Evolutionary conservation across 2,329 filamentous ascomycete genomes (phyloP).

Genomic region (Colletotrichum lentis): DNA sequence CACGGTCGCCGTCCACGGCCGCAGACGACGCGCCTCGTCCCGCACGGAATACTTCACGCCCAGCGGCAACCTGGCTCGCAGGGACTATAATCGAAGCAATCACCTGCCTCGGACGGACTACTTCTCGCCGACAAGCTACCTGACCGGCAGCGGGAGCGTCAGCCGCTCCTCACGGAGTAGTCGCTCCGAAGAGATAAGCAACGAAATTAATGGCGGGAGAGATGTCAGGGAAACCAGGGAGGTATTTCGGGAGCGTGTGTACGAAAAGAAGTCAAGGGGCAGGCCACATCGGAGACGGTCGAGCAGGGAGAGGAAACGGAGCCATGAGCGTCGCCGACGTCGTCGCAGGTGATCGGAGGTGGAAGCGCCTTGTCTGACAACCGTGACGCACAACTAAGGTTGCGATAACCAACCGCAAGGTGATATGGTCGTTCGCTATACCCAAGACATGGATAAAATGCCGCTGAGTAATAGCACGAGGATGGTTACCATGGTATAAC

Average conservation of each 20-base stretch:
- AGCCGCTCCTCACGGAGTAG: constrained; percentile 7
- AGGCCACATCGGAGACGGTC: constrained; percentile 3
- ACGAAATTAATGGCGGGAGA: background rate
- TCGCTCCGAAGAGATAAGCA: constrained; percentile 13
- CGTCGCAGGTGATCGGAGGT: background rate
- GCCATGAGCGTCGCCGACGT: constrained; percentile 9
- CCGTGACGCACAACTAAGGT: no score
- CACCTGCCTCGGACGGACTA: background rate
- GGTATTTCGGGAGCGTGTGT: constrained; percentile 7
- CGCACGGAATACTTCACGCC: constrained; percentile 15
- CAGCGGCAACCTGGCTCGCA: constrained; percentile 8
- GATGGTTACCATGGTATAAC: background rate
- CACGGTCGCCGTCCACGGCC: background rate
- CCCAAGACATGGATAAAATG: no score
- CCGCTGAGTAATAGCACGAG: background rate
- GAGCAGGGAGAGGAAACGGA: constrained; percentile 19
- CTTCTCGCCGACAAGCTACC: constrained; percentile 1
- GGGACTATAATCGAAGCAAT: no score
- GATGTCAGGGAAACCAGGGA: constrained; percentile 5
- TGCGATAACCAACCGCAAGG: background rate
- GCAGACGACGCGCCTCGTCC: constrained; percentile 2
- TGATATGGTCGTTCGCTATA: background rate
- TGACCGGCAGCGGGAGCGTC: background rate
- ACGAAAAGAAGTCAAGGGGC: constrained; percentile 19
- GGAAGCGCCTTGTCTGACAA: background rate